Percentiles rank a stretch among this genome's conserved stretches.
Conservation (phyloP, 2,329 filamentous ascomycete genomes). For the Thelonectria discophora region DNA sequence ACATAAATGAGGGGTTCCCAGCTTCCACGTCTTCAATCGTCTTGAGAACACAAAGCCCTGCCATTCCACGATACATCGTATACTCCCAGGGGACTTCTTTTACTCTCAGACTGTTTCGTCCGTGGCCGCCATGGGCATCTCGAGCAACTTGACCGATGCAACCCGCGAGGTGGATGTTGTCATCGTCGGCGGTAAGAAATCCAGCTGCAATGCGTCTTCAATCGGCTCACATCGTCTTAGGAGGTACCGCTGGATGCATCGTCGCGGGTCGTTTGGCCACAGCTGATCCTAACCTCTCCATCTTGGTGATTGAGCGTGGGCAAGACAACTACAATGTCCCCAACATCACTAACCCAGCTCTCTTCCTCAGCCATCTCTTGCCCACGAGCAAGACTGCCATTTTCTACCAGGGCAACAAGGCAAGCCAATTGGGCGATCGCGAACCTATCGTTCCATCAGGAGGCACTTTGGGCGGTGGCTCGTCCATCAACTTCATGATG, state of each 20-base stretch:
- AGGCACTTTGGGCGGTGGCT: conserved; percentile 45
- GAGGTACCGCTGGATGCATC: conserved; percentile 46
- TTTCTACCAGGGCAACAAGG: conserved; percentile 41
- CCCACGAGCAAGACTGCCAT: conserved; percentile 38
- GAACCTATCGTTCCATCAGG: conserved; percentile 42
- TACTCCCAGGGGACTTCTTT: too few species aligned
- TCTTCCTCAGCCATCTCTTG: conserved; percentile 38
- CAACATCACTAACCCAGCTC: conserved; percentile 41
- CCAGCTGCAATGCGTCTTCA: background rate
- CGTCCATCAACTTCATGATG: conserved; percentile 47
- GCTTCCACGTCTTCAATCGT: background rate
- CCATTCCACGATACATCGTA: background rate
- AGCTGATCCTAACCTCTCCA: conserved; percentile 40
- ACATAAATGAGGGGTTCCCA: background rate
- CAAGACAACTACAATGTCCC: conserved; percentile 41
- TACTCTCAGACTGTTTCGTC: background rate
- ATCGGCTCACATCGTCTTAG: conserved; percentile 23
- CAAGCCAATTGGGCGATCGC: conserved; percentile 36
- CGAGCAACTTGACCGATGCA: conserved; percentile 35
- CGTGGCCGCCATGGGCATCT: background rate
- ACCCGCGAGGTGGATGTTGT: conserved; percentile 33
- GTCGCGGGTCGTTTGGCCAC: conserved; percentile 44
- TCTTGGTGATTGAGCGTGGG: conserved; percentile 47
- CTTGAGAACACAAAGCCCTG: background rate
- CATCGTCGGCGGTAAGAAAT: conserved; percentile 32